Evolutionary conservation across 1,284 basidiomycete species (phyloP), one percentile per base, ranked within the genome.

Genomic region (Ustilago lituana): DNA sequence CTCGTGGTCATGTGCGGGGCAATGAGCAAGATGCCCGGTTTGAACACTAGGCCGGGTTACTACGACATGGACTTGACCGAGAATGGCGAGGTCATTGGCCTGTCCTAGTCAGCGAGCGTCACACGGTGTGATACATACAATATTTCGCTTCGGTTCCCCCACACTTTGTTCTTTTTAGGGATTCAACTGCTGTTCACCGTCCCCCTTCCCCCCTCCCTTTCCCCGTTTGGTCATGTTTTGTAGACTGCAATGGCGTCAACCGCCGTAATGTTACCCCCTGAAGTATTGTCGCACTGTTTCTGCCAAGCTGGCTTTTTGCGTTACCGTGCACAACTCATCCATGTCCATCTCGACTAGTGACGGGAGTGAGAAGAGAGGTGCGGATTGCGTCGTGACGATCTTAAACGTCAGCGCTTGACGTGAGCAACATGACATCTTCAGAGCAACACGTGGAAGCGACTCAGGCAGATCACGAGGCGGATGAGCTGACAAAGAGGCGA

Each of bases 1-100:
- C 85, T 98, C 69, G 97, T 96, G 84, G 94, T 94, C 33, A 88
- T 98, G 49, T 73, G 69, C 41, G 80, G 80, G 20, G 67, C 74
- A 4, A 81, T 81, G 92, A 91, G 93, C 83, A 97, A 94, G 60
- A 96, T 98, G 93, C 95, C 96, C 37, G 95, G 95, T 70, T 87
- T 98, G 37, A 92, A 90, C 26, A 97, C 94, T 59, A 89, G 94
- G 65, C 94, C 94, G 74, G 92, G 92, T 14, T 82, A 74, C 63
- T 80, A 74, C 57, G 73, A 82, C 39, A 80, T 79, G 56, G 79
- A 80, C 43, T 32, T 80, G 22, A 43, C 62, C 37, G 83, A 81
- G 52, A 75, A 82, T 32, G 83, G 82, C n/a, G 71, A 81, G 40
- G 82, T 84, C 45, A 69, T 80, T 38, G 83, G 83, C 20, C 62